Base-by-base conservation (phyloP, 2,329 filamentous ascomycete species). In the Ophiostoma sp. region DNA sequence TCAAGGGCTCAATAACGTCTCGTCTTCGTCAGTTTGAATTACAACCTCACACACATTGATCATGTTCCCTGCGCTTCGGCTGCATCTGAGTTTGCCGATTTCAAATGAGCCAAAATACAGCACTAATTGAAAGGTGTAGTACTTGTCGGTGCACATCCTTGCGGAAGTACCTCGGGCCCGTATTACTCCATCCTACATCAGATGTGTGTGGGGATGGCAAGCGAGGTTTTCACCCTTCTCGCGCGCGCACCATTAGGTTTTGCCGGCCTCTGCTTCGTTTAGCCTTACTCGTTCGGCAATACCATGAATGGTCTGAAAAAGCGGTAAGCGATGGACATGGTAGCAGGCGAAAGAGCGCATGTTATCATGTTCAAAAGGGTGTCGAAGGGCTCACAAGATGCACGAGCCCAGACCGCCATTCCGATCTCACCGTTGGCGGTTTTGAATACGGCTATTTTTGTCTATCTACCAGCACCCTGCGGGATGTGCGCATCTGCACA, bases 361-460 rank as follows among this genome's bases (percentile, higher is more conserved):
- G 4, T 62, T 41, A 8, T 5, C 11, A 42, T 16, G 14, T n/a
- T 62, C 14, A 16, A n/a, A n/a, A 41, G n/a, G 12, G 36, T 41
- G 36, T 62, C 12, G 6, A 36, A 5, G 40, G 4, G 12, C 41
- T 36, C 41, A 47, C 41, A 14, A 12, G 18, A 47, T 45, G 16
- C 42, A 64, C 47, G 18, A n/a, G 8, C 36, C 7, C 38, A 67
- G 66, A 64, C 66, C 58, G 66, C 66, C 42, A 62, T 42, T 64
- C 27, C 45, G 40, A 11, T 12, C 40, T 40, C 62, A 6, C 16
- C 4, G 14, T 64, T 5, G 16, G 9, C 2, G 27, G 5, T 6
- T 27, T 27, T 27, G 27, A 27, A 27, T 27, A 27, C 27, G 27
- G 27, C 27, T 27, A 27, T 27, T 27, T 27, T 27, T 27, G 27